Evolutionary conservation across 441 rosid species (phyloP).

Genomic region (Populus trichocarpa): DNA sequence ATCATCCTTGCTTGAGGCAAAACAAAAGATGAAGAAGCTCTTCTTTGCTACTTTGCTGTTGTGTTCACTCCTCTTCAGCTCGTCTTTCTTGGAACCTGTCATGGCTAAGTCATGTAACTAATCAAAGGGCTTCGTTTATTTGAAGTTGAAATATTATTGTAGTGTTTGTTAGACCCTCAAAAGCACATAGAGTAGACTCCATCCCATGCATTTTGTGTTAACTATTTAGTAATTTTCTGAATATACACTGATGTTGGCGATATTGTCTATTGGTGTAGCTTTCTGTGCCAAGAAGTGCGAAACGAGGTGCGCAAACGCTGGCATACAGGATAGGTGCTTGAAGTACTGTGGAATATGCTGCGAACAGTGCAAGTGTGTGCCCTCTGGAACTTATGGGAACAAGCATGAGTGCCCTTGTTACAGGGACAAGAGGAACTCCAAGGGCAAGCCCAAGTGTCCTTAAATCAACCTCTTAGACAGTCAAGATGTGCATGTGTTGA

Average conservation of each 20-base stretch:
- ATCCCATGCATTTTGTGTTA: too few relatives aligned
- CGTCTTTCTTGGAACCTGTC: conserved; percentile 27
- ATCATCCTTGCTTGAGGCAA: background rate
- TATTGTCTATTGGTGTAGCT: too few relatives aligned
- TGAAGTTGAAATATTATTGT: background rate
- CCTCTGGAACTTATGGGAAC: background rate
- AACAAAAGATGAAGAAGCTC: conserved; percentile 28
- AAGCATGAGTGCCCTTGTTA: background rate
- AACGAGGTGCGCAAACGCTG: background rate
- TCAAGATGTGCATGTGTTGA: too few relatives aligned
- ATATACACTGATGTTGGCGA: too few relatives aligned
- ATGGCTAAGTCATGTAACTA: conserved; percentile 23
- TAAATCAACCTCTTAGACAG: background rate
- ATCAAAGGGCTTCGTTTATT: background rate
- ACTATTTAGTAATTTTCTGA: too few relatives aligned
- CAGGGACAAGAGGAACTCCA: background rate
- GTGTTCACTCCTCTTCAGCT: conserved; percentile 34
- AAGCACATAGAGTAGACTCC: too few relatives aligned
- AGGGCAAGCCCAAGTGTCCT: background rate
- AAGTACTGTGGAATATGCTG: background rate
- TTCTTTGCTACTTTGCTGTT: conserved; percentile 25
- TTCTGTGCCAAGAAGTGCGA: background rate
- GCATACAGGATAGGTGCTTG: background rate
- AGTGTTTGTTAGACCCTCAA: too few relatives aligned
- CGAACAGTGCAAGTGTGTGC: background rate